phyloP scores from a whole-genome alignment of 2,329 filamentous ascomycete genomes.

The Exophiala dermatitidis region DNA sequence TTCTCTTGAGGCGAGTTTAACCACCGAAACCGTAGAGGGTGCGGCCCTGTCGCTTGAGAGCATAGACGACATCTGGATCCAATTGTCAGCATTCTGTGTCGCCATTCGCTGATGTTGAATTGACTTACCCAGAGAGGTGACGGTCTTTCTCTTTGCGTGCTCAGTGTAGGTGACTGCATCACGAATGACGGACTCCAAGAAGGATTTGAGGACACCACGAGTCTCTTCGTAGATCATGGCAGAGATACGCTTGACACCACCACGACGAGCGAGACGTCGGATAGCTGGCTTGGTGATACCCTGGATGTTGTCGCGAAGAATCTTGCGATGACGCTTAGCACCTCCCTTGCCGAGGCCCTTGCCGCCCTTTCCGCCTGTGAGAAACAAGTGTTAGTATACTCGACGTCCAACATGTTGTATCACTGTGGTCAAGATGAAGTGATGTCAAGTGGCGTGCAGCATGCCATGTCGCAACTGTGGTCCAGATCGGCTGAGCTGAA shows the following conservation, averaged over 20 bases:
- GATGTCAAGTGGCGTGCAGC: not conserved
- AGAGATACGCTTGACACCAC: conserved; percentile 99
- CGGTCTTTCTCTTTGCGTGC: conserved; percentile 75
- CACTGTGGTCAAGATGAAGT: not conserved
- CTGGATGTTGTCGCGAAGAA: conserved; percentile 50
- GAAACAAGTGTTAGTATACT: conserved; percentile 10
- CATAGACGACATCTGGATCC: conserved; percentile 54
- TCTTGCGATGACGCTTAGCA: conserved; percentile 50
- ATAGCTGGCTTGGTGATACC: conserved; percentile 50
- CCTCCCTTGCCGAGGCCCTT: conserved; percentile 50
- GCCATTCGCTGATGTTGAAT: not conserved
- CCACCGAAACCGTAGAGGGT: conserved; percentile 74
- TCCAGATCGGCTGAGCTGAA: not conserved
- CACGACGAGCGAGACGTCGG: conserved; percentile 55
- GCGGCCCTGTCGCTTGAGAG: conserved; percentile 62
- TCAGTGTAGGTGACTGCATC: conserved; percentile 72
- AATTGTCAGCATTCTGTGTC: conserved; percentile 2
- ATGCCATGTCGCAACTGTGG: conserved; percentile 37
- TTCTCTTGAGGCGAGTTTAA: conserved; percentile 41
- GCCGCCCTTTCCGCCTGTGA: conserved; percentile 47
- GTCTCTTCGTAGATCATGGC: conserved; percentile 80
- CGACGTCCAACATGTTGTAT: not conserved
- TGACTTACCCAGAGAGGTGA: conserved; percentile 50
- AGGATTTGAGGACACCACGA: conserved; percentile 68
- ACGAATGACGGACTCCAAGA: conserved; percentile 66